Evolutionary conservation across 192 early-diverging fungal species (phyloP).

Genomic region (Chytriomyces hyalinus): DNA sequence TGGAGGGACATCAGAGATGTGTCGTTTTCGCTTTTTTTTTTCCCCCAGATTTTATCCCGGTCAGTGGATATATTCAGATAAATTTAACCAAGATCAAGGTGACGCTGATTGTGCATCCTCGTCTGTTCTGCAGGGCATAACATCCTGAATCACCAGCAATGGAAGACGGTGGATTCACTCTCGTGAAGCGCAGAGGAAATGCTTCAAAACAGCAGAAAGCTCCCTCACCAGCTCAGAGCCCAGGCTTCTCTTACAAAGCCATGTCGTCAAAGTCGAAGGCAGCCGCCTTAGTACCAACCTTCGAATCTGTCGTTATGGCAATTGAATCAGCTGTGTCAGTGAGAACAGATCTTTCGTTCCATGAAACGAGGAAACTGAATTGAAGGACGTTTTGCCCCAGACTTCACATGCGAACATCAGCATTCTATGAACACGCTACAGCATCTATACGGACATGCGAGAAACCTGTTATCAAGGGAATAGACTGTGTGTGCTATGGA

Average conservation of each 20-base stretch:
- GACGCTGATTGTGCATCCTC: too few species aligned
- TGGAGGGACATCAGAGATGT: background rate
- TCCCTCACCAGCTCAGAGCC: background rate
- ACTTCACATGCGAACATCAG: background rate
- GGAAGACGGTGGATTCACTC: conserved; percentile 2
- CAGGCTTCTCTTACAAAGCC: background rate
- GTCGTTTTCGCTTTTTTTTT: background rate
- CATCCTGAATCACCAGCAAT: background rate
- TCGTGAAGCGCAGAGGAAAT: background rate
- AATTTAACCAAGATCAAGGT: background rate
- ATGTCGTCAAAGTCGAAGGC: background rate
- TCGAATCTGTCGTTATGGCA: background rate
- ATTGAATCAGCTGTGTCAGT: background rate
- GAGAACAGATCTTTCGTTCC: background rate
- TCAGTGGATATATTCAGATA: background rate
- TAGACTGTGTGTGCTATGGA: conserved; percentile 10
- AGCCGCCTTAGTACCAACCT: background rate
- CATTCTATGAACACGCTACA: background rate
- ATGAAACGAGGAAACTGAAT: background rate
- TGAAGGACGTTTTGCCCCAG: background rate
- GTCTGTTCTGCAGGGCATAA: background rate
- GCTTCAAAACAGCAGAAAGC: background rate
- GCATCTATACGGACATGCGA: background rate
- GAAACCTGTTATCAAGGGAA: background rate
- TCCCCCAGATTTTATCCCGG: background rate